A percentile compares a stretch with the other conserved stretches of the same genome.
phyloP scores from a whole-genome alignment of 306 rosid genomes.

The Trifolium subterraneum region DNA sequence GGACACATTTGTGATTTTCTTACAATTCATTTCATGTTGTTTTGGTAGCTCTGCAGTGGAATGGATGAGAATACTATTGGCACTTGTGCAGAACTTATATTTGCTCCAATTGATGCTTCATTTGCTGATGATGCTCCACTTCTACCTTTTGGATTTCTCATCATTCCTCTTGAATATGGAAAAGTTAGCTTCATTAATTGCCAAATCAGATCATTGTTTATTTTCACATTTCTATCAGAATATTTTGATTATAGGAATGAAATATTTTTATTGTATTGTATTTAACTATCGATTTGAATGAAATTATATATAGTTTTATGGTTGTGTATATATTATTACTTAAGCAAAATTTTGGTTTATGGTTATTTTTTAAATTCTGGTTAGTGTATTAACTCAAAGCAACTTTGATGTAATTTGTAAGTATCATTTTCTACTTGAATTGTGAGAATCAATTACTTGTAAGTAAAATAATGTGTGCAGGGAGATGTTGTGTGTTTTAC shows the following conservation, averaged over 20 bases:
- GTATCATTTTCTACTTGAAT: no score
- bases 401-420: no score
- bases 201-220: constrained; percentile 14
- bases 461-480: no score
- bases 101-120: constrained; percentile 98
- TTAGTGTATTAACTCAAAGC: no score
- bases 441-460: no score
- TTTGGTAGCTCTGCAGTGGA: constrained; percentile 90
- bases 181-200: constrained; percentile 62
- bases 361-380: no score
- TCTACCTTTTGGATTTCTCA: constrained; percentile 96
- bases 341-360: no score
- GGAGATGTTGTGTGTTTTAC: no score
- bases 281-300: no score
- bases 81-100: constrained; percentile 95
- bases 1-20: constrained; percentile 8
- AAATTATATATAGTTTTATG: no score
- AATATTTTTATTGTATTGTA: no score
- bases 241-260: constrained; percentile 7
- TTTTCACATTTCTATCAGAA: background rate
- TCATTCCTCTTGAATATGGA: constrained; percentile 96
- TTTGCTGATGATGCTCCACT: constrained; percentile 99
- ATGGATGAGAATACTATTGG: constrained; percentile 99
- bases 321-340: no score
- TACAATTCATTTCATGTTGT: constrained; percentile 43